Conservation (phyloP, 306 rosid genomes). For the Hippophae gyantsensis region DNA sequence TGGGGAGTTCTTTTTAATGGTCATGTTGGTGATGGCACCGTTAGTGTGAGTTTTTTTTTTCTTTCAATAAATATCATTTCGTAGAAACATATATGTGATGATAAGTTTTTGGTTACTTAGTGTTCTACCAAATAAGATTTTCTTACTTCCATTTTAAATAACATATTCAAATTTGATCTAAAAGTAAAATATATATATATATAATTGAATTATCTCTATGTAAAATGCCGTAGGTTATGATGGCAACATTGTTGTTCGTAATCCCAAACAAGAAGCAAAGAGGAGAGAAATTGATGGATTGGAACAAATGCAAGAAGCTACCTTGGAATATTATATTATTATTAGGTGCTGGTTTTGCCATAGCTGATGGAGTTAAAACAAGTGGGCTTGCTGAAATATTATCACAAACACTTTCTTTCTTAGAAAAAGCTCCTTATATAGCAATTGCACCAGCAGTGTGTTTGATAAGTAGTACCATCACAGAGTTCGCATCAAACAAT, state of each 20-base stretch:
- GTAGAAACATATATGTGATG: no score
- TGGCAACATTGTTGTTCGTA: constrained; percentile 69
- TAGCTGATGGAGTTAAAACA: constrained; percentile 71
- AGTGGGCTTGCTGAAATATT: constrained; percentile 67
- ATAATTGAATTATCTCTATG: no score
- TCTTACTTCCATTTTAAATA: no score
- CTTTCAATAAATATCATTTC: no score
- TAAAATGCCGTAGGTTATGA: constrained; percentile 44
- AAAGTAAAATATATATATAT: no score
- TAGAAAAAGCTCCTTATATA: constrained; percentile 49
- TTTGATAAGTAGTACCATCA: constrained; percentile 54
- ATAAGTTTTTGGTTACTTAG: no score
- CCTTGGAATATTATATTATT: constrained; percentile 80
- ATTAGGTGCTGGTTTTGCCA: constrained; percentile 83
- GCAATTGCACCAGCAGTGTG: constrained; percentile 65
- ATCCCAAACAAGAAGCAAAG: constrained; percentile 64
- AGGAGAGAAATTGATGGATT: constrained; percentile 82
- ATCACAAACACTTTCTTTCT: constrained; percentile 44
- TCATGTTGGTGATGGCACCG: constrained; percentile 80
- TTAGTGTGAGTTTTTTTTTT: constrained; percentile 45
- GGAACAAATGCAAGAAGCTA: constrained; percentile 83
- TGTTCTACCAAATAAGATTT: no score
- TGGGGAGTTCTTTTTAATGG: constrained; percentile 79
- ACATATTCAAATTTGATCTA: no score
- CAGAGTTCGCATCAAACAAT: constrained; percentile 76